Evolutionary conservation across 2,329 filamentous ascomycete genomes (phyloP).

Genomic region (Aureobasidium pullulans): DNA sequence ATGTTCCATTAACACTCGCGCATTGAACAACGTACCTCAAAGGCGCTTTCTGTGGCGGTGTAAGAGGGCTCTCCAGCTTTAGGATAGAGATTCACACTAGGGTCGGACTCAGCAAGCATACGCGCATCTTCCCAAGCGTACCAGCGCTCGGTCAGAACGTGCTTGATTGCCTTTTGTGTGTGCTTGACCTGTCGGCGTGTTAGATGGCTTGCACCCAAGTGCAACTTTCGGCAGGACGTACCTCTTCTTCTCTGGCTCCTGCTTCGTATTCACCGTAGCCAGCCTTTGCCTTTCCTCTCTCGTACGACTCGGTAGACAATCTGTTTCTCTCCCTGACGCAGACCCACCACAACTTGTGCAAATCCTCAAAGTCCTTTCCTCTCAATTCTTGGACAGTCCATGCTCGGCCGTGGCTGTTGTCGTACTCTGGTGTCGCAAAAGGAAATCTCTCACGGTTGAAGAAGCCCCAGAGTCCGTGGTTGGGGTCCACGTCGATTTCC

Average conservation of each 20-base stretch:
- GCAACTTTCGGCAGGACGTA: slow-evolving; percentile 29
- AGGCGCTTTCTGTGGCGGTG: slow-evolving; percentile 4
- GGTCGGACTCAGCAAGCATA: slow-evolving; percentile 57
- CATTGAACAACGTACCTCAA: not conserved
- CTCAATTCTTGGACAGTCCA: slow-evolving; percentile 85
- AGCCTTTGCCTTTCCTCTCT: slow-evolving; percentile 59
- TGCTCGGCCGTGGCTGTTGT: slow-evolving; percentile 64
- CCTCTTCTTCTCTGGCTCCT: slow-evolving; percentile 55
- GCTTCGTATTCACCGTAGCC: slow-evolving; percentile 68
- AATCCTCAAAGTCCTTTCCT: slow-evolving; percentile 84
- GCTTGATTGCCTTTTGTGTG: slow-evolving; percentile 78
- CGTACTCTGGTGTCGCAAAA: slow-evolving; percentile 65
- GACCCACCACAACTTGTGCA: slow-evolving; percentile 90
- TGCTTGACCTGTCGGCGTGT: slow-evolving; percentile 53
- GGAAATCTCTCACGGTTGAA: slow-evolving; percentile 65
- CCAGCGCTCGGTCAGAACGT: slow-evolving; percentile 77
- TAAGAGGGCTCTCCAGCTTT: slow-evolving; percentile 24
- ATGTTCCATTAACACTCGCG: not conserved
- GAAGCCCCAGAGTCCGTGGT: slow-evolving; percentile 90
- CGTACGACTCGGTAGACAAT: slow-evolving; percentile 67
- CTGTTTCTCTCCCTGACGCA: slow-evolving; percentile 88
- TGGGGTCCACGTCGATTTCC: slow-evolving; percentile 52
- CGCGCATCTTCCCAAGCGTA: slow-evolving; percentile 79
- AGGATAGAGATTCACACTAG: slow-evolving; percentile 54
- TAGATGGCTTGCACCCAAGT: not conserved